Evolutionary conservation across 169 alveolate genomes (phyloP).

Genomic region (Cyclospora cayetanensis): DNA sequence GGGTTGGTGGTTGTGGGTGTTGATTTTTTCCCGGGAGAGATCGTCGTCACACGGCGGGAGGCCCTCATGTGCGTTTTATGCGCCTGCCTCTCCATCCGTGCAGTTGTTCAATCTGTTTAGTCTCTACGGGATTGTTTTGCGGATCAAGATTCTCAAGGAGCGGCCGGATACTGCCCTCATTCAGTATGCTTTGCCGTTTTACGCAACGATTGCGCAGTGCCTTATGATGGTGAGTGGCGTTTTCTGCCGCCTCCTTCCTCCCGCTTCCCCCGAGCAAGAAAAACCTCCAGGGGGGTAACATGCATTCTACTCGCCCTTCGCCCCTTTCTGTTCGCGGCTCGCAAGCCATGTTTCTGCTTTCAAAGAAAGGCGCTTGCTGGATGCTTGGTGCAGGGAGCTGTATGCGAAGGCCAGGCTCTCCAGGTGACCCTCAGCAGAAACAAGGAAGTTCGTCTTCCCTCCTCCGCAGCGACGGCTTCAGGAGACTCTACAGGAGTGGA

Average conservation of each 20-base stretch:
- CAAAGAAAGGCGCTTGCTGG: no score
- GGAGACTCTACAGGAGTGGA: slow-evolving; percentile 20
- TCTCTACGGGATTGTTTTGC: slow-evolving; percentile 77
- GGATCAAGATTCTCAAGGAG: slow-evolving; percentile 79
- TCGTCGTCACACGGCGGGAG: no score
- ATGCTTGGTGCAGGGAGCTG: slow-evolving; percentile 32
- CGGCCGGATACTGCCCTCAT: slow-evolving; percentile 81
- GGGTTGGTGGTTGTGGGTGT: no score
- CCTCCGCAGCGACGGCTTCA: neutral
- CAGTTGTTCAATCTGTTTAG: slow-evolving; percentile 81
- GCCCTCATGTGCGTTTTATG: no score
- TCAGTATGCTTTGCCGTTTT: slow-evolving; percentile 77
- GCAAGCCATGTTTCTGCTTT: no score
- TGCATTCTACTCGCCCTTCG: no score
- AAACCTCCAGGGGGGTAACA: no score
- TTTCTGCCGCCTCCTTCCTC: no score
- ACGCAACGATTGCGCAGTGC: slow-evolving; percentile 79
- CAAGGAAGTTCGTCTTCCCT: slow-evolving; percentile 76
- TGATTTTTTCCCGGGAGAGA: no score
- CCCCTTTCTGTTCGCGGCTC: no score
- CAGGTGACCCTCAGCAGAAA: slow-evolving; percentile 77
- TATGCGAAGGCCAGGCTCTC: slow-evolving; percentile 68
- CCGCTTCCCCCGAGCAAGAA: no score
- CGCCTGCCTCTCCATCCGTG: no score
- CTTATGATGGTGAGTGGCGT: slow-evolving; percentile 26